Evolutionary conservation across 1,284 basidiomycete species (phyloP), one percentile per base, ranked within the genome.

Genomic region (Fomitopsis schrenkii): DNA sequence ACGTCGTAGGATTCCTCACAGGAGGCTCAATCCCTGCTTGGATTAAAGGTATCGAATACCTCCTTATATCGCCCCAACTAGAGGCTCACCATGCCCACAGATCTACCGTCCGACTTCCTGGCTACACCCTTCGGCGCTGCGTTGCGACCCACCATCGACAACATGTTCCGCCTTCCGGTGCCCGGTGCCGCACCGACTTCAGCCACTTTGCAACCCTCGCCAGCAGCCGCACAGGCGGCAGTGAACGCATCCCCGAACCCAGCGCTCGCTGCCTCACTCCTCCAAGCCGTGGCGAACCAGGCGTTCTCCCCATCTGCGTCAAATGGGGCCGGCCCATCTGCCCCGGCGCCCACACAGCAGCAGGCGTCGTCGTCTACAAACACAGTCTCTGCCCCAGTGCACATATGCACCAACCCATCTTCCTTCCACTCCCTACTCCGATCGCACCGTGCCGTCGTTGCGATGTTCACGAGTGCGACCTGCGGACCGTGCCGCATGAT

Each of bases 71-170:
- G 6, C n/a, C 4, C 1, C 7, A 19, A 44, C n/a, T 9, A 19
- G 17, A 26, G 45, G 9, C 19, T 22, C 26, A 26, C 8, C 19
- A 26, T 46, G 12, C 30, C 15, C 57, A 2, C 66, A 95, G 94
- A 94, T 62, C 80, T 96, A 0, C 94, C 95, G 0, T 83, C 86
- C 10, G 94, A 97, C 68, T 96, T 97, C 73, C 83, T 97, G 26
- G 88, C 92, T 0, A 97, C 95, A 0, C 93, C 95, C 0, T 93
- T 97, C 64, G 95, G 95, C 6, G 85, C 86, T n/a, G 86, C 90
- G 3, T 80, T 97, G 44, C 84, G 90, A 1, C 94, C 94, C 0
- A 93, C 89, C 45, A 96, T 97, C 64, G 94, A 97, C 69, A 80
- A 84, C 55, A 94, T 95, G 93, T 95, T 87, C 74, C 78, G 84